Conservation (phyloP, 163 green algal species). For the Trebouxia gelatinosa region DNA sequence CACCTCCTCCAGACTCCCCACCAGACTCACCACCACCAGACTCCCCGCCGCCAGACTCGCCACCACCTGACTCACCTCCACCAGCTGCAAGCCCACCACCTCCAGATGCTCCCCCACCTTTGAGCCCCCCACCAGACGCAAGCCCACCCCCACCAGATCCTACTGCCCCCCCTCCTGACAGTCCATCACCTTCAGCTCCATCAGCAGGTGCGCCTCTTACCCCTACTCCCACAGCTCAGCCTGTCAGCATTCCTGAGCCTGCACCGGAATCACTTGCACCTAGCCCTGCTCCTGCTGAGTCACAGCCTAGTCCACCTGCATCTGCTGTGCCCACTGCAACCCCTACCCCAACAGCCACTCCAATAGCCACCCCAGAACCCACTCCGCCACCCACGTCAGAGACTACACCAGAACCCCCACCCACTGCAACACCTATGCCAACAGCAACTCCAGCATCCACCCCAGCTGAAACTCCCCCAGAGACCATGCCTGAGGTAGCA, state of each 20-base stretch:
- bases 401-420: neutral
- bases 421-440: neutral
- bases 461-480: neutral
- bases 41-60: neutral
- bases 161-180: neutral
- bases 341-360: neutral
- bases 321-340: neutral
- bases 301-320: neutral
- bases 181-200: neutral
- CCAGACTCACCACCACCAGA: neutral
- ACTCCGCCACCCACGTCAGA: neutral
- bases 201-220: too few relatives aligned
- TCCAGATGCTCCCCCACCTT: neutral
- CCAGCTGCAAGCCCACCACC: neutral
- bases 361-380: neutral
- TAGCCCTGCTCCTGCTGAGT: neutral
- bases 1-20: neutral
- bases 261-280: neutral
- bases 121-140: too few relatives aligned
- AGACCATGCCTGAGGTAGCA: neutral
- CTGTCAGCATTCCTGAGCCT: neutral
- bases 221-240: neutral
- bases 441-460: neutral
- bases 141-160: constrained; percentile 8
- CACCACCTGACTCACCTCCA: neutral